Conservation (phyloP, 2,329 filamentous ascomycete genomes). For the Fusarium tupiense region DNA sequence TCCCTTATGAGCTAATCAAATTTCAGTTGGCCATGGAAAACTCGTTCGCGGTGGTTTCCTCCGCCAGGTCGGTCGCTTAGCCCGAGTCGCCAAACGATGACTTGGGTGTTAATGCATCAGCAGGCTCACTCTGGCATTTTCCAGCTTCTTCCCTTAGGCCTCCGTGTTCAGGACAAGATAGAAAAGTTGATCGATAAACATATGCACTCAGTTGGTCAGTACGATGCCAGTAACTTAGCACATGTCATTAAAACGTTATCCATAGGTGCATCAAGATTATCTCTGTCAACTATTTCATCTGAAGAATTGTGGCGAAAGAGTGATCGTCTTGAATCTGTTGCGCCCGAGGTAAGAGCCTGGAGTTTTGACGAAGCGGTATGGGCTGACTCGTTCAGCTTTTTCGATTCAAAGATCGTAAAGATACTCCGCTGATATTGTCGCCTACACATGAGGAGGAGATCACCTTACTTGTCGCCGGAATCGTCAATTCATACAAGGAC, state of each 20-base stretch:
- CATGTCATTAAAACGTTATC: slow-evolving; percentile 17
- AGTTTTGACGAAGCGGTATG: background rate
- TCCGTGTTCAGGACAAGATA: slow-evolving; percentile 88
- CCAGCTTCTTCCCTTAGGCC: slow-evolving; percentile 87
- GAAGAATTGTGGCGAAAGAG: slow-evolving; percentile 85
- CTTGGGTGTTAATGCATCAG: background rate
- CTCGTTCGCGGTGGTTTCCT: slow-evolving; percentile 78
- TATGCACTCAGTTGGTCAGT: slow-evolving; percentile 77
- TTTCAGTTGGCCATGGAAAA: slow-evolving; percentile 70
- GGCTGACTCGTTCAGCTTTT: slow-evolving; percentile 71
- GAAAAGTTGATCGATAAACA: slow-evolving; percentile 87
- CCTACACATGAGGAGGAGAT: slow-evolving; percentile 99
- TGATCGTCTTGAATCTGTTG: slow-evolving; percentile 77
- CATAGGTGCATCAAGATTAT: slow-evolving; percentile 79
- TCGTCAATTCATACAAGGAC: slow-evolving; percentile 84
- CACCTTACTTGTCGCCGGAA: slow-evolving; percentile 78
- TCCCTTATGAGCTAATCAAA: slow-evolving; percentile 30
- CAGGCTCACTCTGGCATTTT: slow-evolving; percentile 90
- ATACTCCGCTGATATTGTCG: slow-evolving; percentile 77
- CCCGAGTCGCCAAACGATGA: background rate
- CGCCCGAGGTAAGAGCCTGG: slow-evolving; percentile 70
- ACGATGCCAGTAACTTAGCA: background rate
- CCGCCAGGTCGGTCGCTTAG: slow-evolving; percentile 73
- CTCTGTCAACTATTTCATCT: slow-evolving; percentile 86
- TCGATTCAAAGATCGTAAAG: slow-evolving; percentile 80